Evolutionary conservation across 306 rosid species (phyloP).

Genomic region (Fagus crenata): DNA sequence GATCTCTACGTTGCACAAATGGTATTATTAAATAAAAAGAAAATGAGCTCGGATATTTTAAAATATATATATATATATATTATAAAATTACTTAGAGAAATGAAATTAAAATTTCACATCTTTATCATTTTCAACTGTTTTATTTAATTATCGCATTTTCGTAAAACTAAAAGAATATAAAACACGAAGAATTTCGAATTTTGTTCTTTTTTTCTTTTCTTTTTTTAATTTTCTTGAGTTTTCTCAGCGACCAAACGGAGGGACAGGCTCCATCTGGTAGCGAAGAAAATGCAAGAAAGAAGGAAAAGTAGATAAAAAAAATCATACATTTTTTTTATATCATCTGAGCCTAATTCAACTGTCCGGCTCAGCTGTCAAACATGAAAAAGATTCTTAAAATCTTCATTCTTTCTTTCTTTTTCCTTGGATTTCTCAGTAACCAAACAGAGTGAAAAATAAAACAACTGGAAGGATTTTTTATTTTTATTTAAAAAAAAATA

Average conservation of each 20-base stretch:
- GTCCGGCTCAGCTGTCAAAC: neutral
- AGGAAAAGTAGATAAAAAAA: neutral
- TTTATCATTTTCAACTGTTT: slow-evolving; percentile 7
- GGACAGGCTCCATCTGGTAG: neutral
- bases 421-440: slow-evolving; percentile 4
- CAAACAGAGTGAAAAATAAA: neutral
- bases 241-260: slow-evolving; percentile 1
- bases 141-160: neutral
- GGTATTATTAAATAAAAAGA: neutral
- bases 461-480: neutral
- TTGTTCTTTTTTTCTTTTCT: neutral
- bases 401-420: neutral
- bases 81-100: no score
- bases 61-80: neutral
- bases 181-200: neutral
- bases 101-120: neutral
- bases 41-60: neutral
- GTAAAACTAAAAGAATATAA: neutral
- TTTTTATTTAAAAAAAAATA: neutral
- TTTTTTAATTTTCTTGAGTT: neutral
- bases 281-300: neutral
- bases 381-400: neutral
- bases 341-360: neutral
- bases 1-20: slow-evolving; percentile 14
- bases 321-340: neutral